Evolutionary conservation across 2,329 filamentous ascomycete species (phyloP).

Genomic region (Corynespora cassiicola): DNA sequence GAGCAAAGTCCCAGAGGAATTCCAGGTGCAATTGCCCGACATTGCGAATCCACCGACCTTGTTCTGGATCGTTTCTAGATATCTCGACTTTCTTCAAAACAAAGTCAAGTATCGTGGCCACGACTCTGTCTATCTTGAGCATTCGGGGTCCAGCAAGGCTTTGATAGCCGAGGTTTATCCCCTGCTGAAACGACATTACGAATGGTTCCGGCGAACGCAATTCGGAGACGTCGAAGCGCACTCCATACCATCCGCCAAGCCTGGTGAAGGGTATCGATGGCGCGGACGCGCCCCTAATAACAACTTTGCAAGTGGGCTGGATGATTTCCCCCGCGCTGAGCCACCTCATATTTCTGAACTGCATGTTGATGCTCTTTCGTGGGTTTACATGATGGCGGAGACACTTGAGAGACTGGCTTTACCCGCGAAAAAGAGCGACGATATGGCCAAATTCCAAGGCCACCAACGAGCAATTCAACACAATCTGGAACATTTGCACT

Average conservation of each 20-base stretch:
- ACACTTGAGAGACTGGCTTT: constrained; percentile 78
- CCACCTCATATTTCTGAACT: constrained; percentile 92
- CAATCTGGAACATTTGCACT: constrained; percentile 90
- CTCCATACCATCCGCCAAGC: constrained; percentile 28
- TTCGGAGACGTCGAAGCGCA: constrained; percentile 66
- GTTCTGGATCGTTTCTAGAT: constrained; percentile 82
- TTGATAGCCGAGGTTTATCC: constrained; percentile 82
- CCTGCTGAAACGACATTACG: constrained; percentile 84
- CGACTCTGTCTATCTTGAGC: constrained; percentile 61
- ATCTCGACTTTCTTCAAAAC: constrained; percentile 64
- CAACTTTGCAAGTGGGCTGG: constrained; percentile 86
- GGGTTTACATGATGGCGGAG: constrained; percentile 93
- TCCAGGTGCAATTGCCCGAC: constrained; percentile 92
- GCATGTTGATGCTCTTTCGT: constrained; percentile 89
- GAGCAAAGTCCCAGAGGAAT: constrained; percentile 87
- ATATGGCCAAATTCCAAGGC: constrained; percentile 71
- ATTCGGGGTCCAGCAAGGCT: constrained; percentile 68
- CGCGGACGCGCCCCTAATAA: constrained; percentile 82
- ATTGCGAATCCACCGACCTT: constrained; percentile 96
- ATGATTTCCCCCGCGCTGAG: constrained; percentile 91
- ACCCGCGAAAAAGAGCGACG: constrained; percentile 73
- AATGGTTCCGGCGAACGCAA: constrained; percentile 93
- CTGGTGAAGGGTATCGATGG: constrained; percentile 89
- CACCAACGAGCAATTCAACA: constrained; percentile 75
- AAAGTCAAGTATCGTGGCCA: constrained; percentile 61